Evolutionary conservation across 768 basidiomycete genomes (phyloP).

Genomic region (Trametes punicea): DNA sequence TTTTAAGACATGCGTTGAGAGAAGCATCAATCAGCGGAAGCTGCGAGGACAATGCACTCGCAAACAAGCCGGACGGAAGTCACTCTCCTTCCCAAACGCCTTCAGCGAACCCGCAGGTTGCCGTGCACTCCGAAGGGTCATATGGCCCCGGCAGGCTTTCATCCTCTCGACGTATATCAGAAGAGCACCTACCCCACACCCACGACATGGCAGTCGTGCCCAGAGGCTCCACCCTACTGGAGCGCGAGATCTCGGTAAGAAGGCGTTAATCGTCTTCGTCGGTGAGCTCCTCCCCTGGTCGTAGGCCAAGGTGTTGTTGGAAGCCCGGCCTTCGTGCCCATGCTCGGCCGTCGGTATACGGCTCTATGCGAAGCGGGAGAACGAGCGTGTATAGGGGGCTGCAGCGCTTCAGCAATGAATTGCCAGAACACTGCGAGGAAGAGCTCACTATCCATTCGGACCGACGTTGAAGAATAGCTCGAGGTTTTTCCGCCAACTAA

Average conservation of each 20-base stretch:
- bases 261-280: conserved; percentile 59
- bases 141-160: conserved; percentile 84
- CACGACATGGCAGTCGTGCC: not conserved
- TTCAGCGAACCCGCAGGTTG: conserved; percentile 4
- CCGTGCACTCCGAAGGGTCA: conserved; percentile 53
- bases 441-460: conserved; percentile 72
- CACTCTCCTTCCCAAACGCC: conserved; percentile 49
- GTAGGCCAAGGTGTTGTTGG: conserved; percentile 56
- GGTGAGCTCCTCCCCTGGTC: conserved; percentile 83
- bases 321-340: conserved; percentile 75
- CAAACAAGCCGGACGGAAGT: conserved; percentile 54
- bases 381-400: conserved; percentile 81
- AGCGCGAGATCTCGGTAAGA: too few species aligned
- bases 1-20: not conserved
- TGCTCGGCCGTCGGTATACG: conserved; percentile 79
- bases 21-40: not conserved
- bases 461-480: conserved; percentile 87
- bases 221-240: not conserved
- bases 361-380: conserved; percentile 73
- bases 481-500: conserved; percentile 62
- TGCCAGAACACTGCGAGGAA: not conserved
- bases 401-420: not conserved
- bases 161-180: conserved; percentile 38
- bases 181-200: not conserved
- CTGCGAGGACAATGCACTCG: conserved; percentile 3